phyloP scores from a whole-genome alignment of 148 eudicot species.

The Cornus florida region DNA sequence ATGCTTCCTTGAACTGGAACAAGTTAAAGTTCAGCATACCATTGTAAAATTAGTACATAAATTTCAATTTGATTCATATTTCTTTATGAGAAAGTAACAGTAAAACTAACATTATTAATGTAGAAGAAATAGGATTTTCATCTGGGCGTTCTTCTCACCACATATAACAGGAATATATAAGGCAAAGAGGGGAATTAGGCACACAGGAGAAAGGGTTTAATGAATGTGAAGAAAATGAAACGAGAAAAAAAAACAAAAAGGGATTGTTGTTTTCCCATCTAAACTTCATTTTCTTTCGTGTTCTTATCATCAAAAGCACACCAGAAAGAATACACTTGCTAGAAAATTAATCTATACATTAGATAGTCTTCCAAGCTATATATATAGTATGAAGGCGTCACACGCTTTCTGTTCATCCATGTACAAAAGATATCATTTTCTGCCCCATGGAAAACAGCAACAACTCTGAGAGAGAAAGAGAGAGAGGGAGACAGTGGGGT shows the following conservation, averaged over 20 bases:
- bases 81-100: not conserved
- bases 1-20: too few relatives aligned
- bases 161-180: not conserved
- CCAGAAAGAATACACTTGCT: constrained; percentile 13
- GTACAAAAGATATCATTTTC: constrained; percentile 31
- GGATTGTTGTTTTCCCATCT: not conserved
- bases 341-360: constrained; percentile 5
- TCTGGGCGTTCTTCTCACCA: not conserved
- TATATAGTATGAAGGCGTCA: not conserved
- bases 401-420: not conserved
- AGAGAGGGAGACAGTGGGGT: constrained; percentile 3
- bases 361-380: constrained; percentile 8
- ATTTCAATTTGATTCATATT: not conserved
- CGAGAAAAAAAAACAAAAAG: not conserved
- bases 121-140: not conserved
- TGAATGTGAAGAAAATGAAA: not conserved
- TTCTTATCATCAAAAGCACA: constrained; percentile 1
- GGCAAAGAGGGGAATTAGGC: not conserved
- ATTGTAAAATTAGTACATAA: too few relatives aligned
- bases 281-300: not conserved
- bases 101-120: not conserved
- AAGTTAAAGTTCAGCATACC: not conserved
- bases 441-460: constrained; percentile 59
- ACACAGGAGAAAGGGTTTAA: not conserved
- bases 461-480: constrained; percentile 34